These are phyloP conservation scores for Aspergillus campestris DNA, from an alignment of 495 filamentous ascomycete genomes.

Conservation along the genomic window DNA sequence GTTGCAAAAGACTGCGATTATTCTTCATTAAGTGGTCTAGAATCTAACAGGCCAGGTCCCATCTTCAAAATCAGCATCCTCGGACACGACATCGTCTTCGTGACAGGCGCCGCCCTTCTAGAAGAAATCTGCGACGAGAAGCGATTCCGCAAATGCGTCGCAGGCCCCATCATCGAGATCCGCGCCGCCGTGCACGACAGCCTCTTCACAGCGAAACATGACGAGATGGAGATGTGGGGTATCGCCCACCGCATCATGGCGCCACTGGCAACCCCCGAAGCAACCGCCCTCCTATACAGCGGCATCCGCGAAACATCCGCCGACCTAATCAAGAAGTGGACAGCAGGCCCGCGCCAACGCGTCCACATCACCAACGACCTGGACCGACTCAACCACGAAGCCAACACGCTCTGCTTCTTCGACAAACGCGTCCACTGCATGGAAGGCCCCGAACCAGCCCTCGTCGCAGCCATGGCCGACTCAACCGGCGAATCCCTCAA, in stretches of 20 bases:
- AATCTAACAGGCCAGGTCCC: slow-evolving; percentile 34
- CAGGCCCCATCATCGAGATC: slow-evolving; percentile 50
- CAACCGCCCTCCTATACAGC: slow-evolving; percentile 21
- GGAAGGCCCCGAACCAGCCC: slow-evolving; percentile 19
- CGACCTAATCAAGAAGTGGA: slow-evolving; percentile 67
- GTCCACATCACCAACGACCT: slow-evolving; percentile 62
- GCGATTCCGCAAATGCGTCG: slow-evolving; percentile 58
- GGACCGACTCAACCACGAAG: slow-evolving; percentile 61
- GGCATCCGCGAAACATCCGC: slow-evolving; percentile 61
- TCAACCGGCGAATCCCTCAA: slow-evolving; percentile 37
- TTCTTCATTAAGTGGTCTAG: background rate
- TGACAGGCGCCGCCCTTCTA: slow-evolving; percentile 48
- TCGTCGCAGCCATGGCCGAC: slow-evolving; percentile 32
- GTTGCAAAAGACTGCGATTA: too few relatives aligned
- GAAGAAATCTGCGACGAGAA: slow-evolving; percentile 67
- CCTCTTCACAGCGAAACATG: slow-evolving; percentile 61
- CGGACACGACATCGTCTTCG: slow-evolving; percentile 43
- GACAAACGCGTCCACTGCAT: slow-evolving; percentile 28
- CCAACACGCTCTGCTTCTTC: slow-evolving; percentile 57
- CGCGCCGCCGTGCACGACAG: slow-evolving; percentile 57
- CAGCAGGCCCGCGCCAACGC: slow-evolving; percentile 39
- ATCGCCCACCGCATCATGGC: slow-evolving; percentile 63
- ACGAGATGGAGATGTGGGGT: slow-evolving; percentile 57
- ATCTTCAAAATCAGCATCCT: slow-evolving; percentile 63
- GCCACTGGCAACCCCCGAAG: slow-evolving; percentile 28